A percentile compares a stretch with the other conserved stretches of the same genome.
Conservation (phyloP, 768 basidiomycete species). For the Lactifluus echinatus region DNA sequence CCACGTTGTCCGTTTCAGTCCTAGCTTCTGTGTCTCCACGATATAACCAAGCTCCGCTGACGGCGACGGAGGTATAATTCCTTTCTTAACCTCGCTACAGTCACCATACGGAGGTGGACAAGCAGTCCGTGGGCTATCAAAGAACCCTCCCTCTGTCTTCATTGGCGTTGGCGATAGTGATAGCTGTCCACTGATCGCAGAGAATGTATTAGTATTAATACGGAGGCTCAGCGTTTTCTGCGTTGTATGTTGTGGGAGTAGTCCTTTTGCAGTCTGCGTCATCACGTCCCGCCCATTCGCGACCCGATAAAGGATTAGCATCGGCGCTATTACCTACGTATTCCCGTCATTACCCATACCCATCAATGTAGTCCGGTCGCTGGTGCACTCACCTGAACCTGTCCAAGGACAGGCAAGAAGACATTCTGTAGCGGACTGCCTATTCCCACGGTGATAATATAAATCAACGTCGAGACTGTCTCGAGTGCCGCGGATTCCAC, state of each 20-base stretch:
- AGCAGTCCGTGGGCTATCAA: not conserved
- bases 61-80: not conserved
- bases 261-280: not conserved
- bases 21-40: not conserved
- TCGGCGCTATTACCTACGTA: constrained; percentile 14
- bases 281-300: constrained; percentile 5
- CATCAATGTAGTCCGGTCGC: not conserved
- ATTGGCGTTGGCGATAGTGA: not conserved
- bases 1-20: not conserved
- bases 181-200: not conserved
- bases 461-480: constrained; percentile 8
- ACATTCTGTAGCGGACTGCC: constrained; percentile 14
- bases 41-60: not conserved
- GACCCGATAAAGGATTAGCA: constrained; percentile 19
- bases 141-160: not conserved
- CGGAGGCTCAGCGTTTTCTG: not conserved
- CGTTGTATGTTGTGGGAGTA: not conserved
- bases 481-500: constrained; percentile 18
- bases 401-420: constrained; percentile 18
- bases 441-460: constrained; percentile 18
- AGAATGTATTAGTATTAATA: not conserved
- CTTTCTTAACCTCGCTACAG: not conserved
- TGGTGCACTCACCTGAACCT: constrained; percentile 13
- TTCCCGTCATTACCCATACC: too few species aligned
- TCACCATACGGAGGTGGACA: not conserved